A percentile compares a stretch with the other conserved stretches of the same genome.
Conservation (phyloP, 192 early-diverging fungal genomes). For the Backusella parvicylindrica region DNA sequence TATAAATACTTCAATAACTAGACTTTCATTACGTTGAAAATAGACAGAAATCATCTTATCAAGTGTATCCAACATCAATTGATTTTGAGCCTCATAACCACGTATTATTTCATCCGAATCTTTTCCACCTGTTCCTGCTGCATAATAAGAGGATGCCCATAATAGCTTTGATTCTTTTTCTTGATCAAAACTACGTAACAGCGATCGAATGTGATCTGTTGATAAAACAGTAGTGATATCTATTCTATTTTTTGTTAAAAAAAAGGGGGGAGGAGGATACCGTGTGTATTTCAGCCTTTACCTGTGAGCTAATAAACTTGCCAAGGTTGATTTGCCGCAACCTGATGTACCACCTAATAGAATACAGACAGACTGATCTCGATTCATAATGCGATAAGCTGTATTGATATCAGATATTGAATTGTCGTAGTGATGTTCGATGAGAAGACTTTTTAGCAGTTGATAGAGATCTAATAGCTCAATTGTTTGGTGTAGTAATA, state of each 20-base stretch:
- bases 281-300: not conserved
- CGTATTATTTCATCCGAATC: not conserved
- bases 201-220: constrained; percentile 22
- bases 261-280: not conserved
- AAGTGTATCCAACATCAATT: constrained; percentile 13
- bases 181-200: constrained; percentile 21
- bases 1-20: constrained; percentile 22
- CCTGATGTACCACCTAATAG: constrained; percentile 25
- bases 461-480: not conserved
- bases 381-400: constrained; percentile 10
- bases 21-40: constrained; percentile 10
- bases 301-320: constrained; percentile 19
- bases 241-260: not conserved
- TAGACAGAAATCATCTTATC: constrained; percentile 17
- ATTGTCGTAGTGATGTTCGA: constrained; percentile 8
- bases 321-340: constrained; percentile 25
- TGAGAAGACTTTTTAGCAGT: not conserved
- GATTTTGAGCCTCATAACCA: constrained; percentile 23
- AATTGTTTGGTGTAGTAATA: not conserved
- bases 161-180: not conserved
- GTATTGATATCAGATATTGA: constrained; percentile 9
- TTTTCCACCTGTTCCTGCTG: not conserved
- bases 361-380: constrained; percentile 20
- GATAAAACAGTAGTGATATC: constrained; percentile 25
- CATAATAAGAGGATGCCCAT: constrained; percentile 28